Evolutionary conservation across 2,329 filamentous ascomycete genomes (phyloP).

Genomic region (Xylaria sp.): DNA sequence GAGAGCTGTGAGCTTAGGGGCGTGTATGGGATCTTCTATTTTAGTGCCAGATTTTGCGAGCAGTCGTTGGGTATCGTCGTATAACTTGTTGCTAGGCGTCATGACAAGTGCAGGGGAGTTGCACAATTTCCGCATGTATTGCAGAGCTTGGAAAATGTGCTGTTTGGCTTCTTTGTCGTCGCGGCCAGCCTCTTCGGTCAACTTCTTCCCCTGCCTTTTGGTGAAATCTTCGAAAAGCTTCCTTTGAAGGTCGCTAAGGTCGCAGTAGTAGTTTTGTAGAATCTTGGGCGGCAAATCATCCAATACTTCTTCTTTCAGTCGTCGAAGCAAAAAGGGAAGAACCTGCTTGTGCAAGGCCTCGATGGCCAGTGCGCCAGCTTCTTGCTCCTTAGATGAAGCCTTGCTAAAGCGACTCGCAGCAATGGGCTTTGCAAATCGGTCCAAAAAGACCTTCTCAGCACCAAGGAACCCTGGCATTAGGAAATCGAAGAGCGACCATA

Average conservation of each 20-base stretch:
- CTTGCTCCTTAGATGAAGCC: constrained; percentile 97
- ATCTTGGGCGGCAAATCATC: constrained; percentile 98
- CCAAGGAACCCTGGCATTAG: constrained; percentile 98
- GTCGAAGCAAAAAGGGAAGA: constrained; percentile 90
- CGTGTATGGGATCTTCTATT: constrained; percentile 84
- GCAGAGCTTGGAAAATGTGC: constrained; percentile 97
- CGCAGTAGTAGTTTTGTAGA: constrained; percentile 98
- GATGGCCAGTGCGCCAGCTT: constrained; percentile 92
- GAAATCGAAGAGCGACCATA: constrained; percentile 99
- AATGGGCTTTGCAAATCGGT: constrained; percentile 93
- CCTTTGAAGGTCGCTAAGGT: constrained; percentile 91
- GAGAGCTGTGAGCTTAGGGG: constrained; percentile 89
- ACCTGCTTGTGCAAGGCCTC: constrained; percentile 99
- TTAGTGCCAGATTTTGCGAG: constrained; percentile 79
- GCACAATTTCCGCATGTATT: constrained; percentile 99
- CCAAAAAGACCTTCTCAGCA: constrained; percentile 92
- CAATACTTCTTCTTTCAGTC: constrained; percentile 95
- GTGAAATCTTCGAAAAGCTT: constrained; percentile 97
- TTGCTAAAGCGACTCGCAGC: constrained; percentile 94
- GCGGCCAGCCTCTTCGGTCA: constrained; percentile 81
- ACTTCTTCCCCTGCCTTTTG: constrained; percentile 88
- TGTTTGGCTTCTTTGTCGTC: constrained; percentile 94
- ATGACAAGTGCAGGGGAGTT: constrained; percentile 96
- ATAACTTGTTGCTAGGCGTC: constrained; percentile 90
- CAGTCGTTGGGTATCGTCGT: constrained; percentile 83